Evolutionary conservation across 805 yeast species (phyloP).

Genomic region (Wickerhamomyces pijperi): DNA sequence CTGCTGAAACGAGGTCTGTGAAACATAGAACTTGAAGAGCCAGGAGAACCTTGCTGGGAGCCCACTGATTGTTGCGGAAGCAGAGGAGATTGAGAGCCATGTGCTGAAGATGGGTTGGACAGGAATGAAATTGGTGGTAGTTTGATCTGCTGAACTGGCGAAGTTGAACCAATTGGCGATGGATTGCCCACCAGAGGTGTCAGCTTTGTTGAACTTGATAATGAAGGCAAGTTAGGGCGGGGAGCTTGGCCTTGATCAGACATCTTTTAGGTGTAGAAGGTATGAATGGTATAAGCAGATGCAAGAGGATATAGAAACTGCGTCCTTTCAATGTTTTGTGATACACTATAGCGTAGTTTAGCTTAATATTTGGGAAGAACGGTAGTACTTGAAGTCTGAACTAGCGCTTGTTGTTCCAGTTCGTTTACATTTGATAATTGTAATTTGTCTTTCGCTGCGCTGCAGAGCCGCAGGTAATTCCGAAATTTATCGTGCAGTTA

Average conservation of each 20-base stretch:
- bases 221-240: conserved; percentile 1
- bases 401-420: no score
- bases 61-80: conserved; percentile 7
- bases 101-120: conserved; percentile 3
- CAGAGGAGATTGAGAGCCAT: conserved; percentile 2
- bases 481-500: no score
- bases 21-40: not conserved
- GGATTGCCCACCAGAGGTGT: not conserved
- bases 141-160: conserved; percentile 13
- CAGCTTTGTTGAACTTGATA: not conserved
- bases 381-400: no score
- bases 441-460: no score
- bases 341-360: no score
- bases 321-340: no score
- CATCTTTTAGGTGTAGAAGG: not conserved
- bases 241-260: not conserved
- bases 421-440: no score
- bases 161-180: not conserved
- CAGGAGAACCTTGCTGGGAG: not conserved
- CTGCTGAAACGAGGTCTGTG: not conserved
- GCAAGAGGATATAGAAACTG: no score
- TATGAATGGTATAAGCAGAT: no score
- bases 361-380: no score
- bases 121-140: conserved; percentile 30
- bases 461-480: no score